Evolutionary conservation across 257 asterid genomes (phyloP).

Genomic region (Coffea canephora): DNA sequence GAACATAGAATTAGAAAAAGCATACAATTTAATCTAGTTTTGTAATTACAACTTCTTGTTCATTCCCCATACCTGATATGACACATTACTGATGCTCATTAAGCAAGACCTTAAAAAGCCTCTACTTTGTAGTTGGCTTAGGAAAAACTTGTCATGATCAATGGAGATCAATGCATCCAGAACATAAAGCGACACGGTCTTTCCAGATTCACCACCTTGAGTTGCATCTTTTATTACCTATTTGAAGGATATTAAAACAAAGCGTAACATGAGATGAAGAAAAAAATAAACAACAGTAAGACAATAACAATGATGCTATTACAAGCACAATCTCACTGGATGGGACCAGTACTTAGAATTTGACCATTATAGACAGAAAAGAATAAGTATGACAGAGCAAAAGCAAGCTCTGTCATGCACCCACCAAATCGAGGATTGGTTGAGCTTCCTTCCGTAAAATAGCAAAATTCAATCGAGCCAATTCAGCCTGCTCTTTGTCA

Average conservation of each 20-base stretch:
- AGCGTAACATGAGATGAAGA: not conserved
- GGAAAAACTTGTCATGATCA: constrained; percentile 86
- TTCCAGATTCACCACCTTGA: constrained; percentile 84
- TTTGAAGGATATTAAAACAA: constrained; percentile 2
- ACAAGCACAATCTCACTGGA: not conserved
- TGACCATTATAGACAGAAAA: not conserved
- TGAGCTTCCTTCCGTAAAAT: constrained; percentile 83
- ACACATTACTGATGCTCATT: constrained; percentile 63
- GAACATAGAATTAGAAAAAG: not conserved
- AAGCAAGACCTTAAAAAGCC: constrained; percentile 88
- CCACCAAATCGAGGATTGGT: constrained; percentile 75
- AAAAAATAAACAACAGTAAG: constrained; percentile 13
- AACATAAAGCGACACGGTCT: constrained; percentile 71
- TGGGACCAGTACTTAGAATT: not conserved
- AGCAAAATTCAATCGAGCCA: constrained; percentile 68
- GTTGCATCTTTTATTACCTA: constrained; percentile 89
- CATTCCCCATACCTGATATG: constrained; percentile 60
- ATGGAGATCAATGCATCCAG: constrained; percentile 77
- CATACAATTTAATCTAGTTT: not conserved
- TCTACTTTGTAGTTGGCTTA: constrained; percentile 83
- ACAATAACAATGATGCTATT: not conserved
- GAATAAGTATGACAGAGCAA: not conserved
- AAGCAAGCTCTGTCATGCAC: constrained; percentile 25
- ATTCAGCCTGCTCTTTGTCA: constrained; percentile 85
- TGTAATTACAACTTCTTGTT: not conserved